Evolutionary conservation across 768 basidiomycete species (phyloP), one percentile per base, ranked within the genome.

Genomic region (Boletus reticuloceps): DNA sequence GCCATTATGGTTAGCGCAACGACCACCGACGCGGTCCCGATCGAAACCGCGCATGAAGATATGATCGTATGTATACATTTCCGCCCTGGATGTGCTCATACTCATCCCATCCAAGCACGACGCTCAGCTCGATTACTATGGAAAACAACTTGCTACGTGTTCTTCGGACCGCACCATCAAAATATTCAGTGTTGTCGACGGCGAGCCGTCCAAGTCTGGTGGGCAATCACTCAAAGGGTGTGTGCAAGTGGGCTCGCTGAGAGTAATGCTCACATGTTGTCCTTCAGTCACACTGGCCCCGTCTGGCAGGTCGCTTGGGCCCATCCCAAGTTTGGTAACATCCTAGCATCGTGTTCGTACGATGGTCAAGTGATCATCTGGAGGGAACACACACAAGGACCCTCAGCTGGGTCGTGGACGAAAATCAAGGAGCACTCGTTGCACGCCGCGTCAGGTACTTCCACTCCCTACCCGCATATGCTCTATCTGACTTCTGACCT

Each of bases 241-340:
- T 50, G n/a, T 22, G 3, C 27, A 36, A 16, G 2, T 5, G 6
- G 2, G 5, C 10, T 37, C 13, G 8, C 39, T 0, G 11, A 19
- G 20, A 29, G 22, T 1, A 11, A 5, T 19, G 13, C 25, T 46
- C 38, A 51, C 14, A 6, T 17, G 9, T 25, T 43, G n/a, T 34
- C 22, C 20, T 51, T 4, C 25, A 97, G 95, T 39, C 97, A 98
- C 73, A 91, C 91, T 5, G 95, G 96, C 11, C 96, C 97, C 8
- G 94, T 99, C 37, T 98, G 96, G 95, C 94, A 96, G 65, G 88
- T 99, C 48, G 84, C 94, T 22, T 99, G 97, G 97, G 96, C 91
- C 4, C 96, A 99, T 64, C 97, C 97, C 25, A 97, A 94, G 71
- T 99, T 90, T 65, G 97, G 97, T 2, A 86, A 89, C 58, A 96